A percentile compares a stretch with the other conserved stretches of the same genome.
phyloP scores from a whole-genome alignment of 495 filamentous ascomycete genomes.

The Hypoxylon subgilvum region DNA sequence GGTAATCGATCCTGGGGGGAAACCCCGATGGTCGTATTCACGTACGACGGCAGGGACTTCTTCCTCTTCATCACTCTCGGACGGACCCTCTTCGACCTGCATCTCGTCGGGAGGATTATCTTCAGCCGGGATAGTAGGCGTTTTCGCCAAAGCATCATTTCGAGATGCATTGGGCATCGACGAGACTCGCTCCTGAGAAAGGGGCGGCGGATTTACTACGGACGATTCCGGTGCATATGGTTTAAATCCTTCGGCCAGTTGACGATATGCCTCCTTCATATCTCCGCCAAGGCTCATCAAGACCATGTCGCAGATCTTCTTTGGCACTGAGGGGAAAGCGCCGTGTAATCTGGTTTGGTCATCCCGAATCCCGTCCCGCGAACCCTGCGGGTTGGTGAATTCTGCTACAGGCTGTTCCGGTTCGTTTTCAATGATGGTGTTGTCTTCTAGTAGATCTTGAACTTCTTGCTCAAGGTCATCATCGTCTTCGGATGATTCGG shows the following conservation, averaged over 20 bases:
- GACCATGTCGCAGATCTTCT: conserved; percentile 36
- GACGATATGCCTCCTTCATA: conserved; percentile 21
- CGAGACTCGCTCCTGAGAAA: not conserved
- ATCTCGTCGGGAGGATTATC: not conserved
- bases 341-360: conserved; percentile 42
- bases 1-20: conserved; percentile 57
- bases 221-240: conserved; percentile 17
- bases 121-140: not conserved
- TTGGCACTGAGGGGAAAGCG: conserved; percentile 44
- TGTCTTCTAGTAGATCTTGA: conserved; percentile 21
- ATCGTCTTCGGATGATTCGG: conserved; percentile 30
- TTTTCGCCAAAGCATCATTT: not conserved
- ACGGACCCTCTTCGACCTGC: conserved; percentile 6
- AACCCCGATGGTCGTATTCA: conserved; percentile 56
- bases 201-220: conserved; percentile 2
- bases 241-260: conserved; percentile 12
- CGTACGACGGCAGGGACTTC: conserved; percentile 42
- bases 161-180: not conserved
- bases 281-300: conserved; percentile 29
- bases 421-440: conserved; percentile 26
- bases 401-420: conserved; percentile 13
- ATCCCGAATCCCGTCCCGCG: conserved; percentile 1
- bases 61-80: conserved; percentile 39
- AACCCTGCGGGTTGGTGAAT: not conserved
- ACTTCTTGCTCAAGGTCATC: conserved; percentile 41